Conservation (phyloP, 2,329 filamentous ascomycete genomes). For the Beauveria varroae region DNA sequence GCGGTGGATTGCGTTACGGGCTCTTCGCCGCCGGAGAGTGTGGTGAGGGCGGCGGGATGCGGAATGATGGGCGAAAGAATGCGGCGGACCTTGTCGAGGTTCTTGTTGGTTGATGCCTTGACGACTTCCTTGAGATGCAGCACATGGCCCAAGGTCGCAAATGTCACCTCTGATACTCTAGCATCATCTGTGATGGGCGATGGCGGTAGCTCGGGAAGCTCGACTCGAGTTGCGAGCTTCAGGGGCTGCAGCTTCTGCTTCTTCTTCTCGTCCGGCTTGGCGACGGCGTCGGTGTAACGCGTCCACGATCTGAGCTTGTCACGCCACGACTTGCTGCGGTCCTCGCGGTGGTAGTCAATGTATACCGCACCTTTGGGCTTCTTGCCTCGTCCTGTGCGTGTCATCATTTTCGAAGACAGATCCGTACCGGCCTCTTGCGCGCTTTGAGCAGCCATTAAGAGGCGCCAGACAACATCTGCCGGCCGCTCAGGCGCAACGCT, state of each 20-base stretch:
- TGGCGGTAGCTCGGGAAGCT: neutral
- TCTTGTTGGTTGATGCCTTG: neutral
- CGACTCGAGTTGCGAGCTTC: neutral
- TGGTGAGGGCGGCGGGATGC: slow-evolving; percentile 37
- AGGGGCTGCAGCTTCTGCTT: neutral
- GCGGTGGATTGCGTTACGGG: slow-evolving; percentile 20
- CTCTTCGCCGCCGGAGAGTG: slow-evolving; percentile 24
- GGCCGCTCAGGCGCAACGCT: slow-evolving; percentile 28
- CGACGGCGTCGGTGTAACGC: slow-evolving; percentile 20
- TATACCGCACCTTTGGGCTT: slow-evolving; percentile 11
- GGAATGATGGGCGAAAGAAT: slow-evolving; percentile 39
- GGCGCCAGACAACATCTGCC: slow-evolving; percentile 37
- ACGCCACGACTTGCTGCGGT: slow-evolving; percentile 26
- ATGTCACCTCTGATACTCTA: neutral
- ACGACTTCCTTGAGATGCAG: slow-evolving; percentile 28
- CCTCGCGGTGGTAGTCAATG: slow-evolving; percentile 23
- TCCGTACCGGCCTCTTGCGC: neutral
- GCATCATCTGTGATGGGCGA: neutral
- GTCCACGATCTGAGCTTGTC: slow-evolving; percentile 26
- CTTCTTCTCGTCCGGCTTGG: neutral
- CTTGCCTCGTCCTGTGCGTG: slow-evolving; percentile 8
- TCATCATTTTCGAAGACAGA: slow-evolving; percentile 17
- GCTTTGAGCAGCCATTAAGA: slow-evolving; percentile 28
- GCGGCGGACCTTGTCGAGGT: slow-evolving; percentile 17
- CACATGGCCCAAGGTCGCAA: slow-evolving; percentile 43